phyloP scores from a whole-genome alignment of 169 alveolate species.

The Neospora caninum region DNA sequence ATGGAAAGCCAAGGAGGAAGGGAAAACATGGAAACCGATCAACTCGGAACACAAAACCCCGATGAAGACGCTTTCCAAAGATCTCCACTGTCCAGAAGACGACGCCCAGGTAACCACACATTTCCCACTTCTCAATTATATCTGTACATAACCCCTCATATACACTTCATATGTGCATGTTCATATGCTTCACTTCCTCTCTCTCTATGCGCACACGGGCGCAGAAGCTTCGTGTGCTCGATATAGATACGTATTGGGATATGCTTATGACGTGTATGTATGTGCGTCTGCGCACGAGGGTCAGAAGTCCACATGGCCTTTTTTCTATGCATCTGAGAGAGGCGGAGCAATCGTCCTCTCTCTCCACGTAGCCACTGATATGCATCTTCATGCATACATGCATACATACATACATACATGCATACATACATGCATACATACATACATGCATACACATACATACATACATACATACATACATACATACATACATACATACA shows the following conservation, averaged over 20 bases:
- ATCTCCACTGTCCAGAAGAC: constrained; percentile 10
- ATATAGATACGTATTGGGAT: no score
- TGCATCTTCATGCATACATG: no score
- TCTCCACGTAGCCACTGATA: no score
- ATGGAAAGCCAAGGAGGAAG: background rate
- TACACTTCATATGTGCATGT: background rate
- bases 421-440: background rate
- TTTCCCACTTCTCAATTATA: background rate
- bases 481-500: background rate
- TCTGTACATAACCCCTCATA: background rate
- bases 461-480: background rate
- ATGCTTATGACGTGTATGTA: no score
- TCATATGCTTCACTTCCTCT: no score
- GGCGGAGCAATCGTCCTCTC: no score
- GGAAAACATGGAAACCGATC: background rate
- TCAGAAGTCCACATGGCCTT: no score
- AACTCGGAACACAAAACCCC: background rate
- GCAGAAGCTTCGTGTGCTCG: no score
- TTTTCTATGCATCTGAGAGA: no score
- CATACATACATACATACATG: background rate
- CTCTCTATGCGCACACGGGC: no score
- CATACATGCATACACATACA: background rate
- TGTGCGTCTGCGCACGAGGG: no score
- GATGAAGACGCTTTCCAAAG: background rate
- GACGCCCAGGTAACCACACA: background rate